These are phyloP conservation scores for Citrullus mucosospermus DNA, from an alignment of 306 rosid species.

Conservation along the genomic window DNA sequence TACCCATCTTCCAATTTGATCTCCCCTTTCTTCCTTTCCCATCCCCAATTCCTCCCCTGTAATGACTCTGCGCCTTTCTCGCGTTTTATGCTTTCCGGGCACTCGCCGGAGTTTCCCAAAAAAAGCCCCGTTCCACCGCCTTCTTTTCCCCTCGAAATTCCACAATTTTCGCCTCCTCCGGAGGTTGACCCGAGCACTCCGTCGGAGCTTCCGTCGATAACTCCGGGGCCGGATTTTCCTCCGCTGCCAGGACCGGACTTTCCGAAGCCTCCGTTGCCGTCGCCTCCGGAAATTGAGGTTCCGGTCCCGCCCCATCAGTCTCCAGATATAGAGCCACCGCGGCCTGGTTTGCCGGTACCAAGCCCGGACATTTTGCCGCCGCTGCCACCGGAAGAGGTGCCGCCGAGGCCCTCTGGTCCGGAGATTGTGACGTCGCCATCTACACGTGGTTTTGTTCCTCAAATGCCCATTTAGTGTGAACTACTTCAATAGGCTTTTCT, in stretches of 20 bases:
- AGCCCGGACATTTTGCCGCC: constrained; percentile 43
- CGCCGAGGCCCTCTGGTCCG: constrained; percentile 15
- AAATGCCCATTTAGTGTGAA: too few species aligned
- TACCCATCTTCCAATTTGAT: not conserved
- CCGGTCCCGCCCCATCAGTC: constrained; percentile 7
- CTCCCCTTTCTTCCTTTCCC: not conserved
- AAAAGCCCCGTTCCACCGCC: constrained; percentile 9
- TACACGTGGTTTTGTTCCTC: constrained; percentile 6
- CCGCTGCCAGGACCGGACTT: constrained; percentile 20
- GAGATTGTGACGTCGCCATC: constrained; percentile 20
- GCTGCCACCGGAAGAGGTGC: constrained; percentile 9
- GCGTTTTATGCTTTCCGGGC: not conserved
- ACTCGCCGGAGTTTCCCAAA: constrained; percentile 6
- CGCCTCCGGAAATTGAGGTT: constrained; percentile 1
- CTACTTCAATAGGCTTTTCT: too few species aligned
- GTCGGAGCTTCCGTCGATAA: constrained; percentile 23
- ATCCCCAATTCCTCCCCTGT: not conserved
- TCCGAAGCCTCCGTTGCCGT: constrained; percentile 27
- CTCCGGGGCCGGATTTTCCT: constrained; percentile 11
- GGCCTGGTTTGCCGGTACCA: constrained; percentile 22
- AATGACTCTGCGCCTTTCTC: not conserved
- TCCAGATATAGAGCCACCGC: constrained; percentile 25
- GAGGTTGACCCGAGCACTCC: constrained; percentile 24
- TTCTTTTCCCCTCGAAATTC: constrained; percentile 25
- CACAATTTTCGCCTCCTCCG: constrained; percentile 13